Conservation (phyloP, 805 yeast genomes). For the Lachancea cidri region DNA sequence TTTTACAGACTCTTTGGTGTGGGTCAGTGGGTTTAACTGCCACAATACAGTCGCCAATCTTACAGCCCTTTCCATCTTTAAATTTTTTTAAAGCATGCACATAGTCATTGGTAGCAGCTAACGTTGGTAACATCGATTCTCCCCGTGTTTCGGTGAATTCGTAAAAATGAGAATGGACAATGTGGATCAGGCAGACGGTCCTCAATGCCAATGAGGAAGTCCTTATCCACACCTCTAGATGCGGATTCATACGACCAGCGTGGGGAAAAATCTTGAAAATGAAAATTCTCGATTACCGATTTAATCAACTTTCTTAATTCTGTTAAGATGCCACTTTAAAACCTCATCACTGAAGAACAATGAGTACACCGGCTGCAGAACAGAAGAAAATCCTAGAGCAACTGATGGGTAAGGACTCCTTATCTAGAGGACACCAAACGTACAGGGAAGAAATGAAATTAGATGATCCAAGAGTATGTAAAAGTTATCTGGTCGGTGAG, state of each 20-base stretch:
- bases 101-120: slow-evolving; percentile 67
- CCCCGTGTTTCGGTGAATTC: slow-evolving; percentile 84
- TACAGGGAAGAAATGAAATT: slow-evolving; percentile 30
- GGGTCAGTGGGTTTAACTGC: slow-evolving; percentile 90
- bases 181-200: slow-evolving; percentile 61
- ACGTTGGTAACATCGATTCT: slow-evolving; percentile 92
- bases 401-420: slow-evolving; percentile 63
- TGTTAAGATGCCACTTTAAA: too few species aligned
- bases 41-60: slow-evolving; percentile 83
- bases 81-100: slow-evolving; percentile 68
- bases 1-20: slow-evolving; percentile 77
- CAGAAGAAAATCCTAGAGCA: slow-evolving; percentile 74
- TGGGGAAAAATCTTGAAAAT: too few species aligned
- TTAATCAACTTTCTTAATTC: too few species aligned
- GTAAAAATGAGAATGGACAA: slow-evolving; percentile 58
- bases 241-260: background rate
- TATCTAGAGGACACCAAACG: slow-evolving; percentile 6
- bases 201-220: slow-evolving; percentile 49
- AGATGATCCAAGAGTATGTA: slow-evolving; percentile 62
- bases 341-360: slow-evolving; percentile 8
- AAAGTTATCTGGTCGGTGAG: slow-evolving; percentile 73
- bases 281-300: too few species aligned
- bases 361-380: slow-evolving; percentile 55
- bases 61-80: slow-evolving; percentile 57
- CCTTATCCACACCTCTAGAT: slow-evolving; percentile 10